Percentiles rank a stretch among this genome's conserved stretches.
phyloP scores from a whole-genome alignment of 768 basidiomycete species.

The Tricholoma sp. region DNA sequence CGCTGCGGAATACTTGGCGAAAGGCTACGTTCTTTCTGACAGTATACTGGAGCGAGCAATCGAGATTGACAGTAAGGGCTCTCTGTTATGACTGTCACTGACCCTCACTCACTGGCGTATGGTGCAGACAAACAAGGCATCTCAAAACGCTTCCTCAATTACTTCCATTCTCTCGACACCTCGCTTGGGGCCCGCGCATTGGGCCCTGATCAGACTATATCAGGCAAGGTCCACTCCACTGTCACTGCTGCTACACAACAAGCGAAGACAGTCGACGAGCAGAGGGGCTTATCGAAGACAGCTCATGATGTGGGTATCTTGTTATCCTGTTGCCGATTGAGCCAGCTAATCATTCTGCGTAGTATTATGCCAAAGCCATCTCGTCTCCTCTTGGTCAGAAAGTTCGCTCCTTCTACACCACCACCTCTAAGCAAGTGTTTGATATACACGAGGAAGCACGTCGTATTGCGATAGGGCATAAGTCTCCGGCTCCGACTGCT shows the following conservation, averaged over 20 bases:
- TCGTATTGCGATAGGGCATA: conserved; percentile 56
- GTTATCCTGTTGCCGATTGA: not conserved
- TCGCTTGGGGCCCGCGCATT: conserved; percentile 64
- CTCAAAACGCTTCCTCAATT: conserved; percentile 76
- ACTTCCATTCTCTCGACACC: conserved; percentile 69
- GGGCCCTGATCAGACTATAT: conserved; percentile 79
- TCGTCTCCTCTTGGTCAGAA: conserved; percentile 72
- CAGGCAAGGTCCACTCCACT: conserved; percentile 63
- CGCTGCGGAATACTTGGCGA: conserved; percentile 90
- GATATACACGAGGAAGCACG: conserved; percentile 94
- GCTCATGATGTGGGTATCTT: conserved; percentile 56
- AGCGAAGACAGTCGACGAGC: conserved; percentile 73
- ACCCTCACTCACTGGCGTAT: not conserved
- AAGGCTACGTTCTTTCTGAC: conserved; percentile 82
- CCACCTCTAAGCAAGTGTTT: conserved; percentile 78
- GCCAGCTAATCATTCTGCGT: conserved; percentile 7
- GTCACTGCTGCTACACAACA: conserved; percentile 61
- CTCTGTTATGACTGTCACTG: not conserved
- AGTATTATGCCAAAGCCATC: conserved; percentile 80
- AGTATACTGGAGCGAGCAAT: conserved; percentile 72
- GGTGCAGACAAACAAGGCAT: conserved; percentile 75
- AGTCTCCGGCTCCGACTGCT: not conserved
- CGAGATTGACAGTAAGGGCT: conserved; percentile 61
- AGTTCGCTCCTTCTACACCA: conserved; percentile 80
- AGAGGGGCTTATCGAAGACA: conserved; percentile 67